phyloP scores from a whole-genome alignment of 768 basidiomycete species.

The Boletus vermiculosoides region DNA sequence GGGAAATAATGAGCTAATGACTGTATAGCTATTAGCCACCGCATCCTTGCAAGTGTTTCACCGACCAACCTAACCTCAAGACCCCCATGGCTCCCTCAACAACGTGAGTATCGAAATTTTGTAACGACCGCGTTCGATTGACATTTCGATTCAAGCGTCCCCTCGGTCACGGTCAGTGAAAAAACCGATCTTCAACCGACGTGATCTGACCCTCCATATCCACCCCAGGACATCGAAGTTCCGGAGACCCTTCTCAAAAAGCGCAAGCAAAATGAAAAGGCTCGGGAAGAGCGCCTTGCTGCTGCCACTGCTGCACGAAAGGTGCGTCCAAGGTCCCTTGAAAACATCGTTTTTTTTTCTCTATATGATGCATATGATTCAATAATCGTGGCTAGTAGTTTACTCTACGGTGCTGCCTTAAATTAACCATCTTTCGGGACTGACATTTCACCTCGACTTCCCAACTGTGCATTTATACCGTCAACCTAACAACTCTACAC shows the following conservation, averaged over 20 bases:
- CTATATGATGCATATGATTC: constrained; percentile 81
- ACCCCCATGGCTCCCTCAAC: constrained; percentile 50
- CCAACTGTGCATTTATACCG: constrained; percentile 3
- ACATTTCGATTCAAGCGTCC: constrained; percentile 36
- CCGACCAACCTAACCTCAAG: constrained; percentile 39
- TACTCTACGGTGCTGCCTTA: constrained; percentile 67
- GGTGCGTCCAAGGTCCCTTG: constrained; percentile 48
- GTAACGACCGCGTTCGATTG: neutral
- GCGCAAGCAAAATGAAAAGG: constrained; percentile 97
- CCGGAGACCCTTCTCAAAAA: constrained; percentile 99
- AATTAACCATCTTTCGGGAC: constrained; percentile 88
- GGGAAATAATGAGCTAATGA: constrained; percentile 31
- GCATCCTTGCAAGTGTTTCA: constrained; percentile 8
- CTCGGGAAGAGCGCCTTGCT: constrained; percentile 86
- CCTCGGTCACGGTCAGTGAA: constrained; percentile 45
- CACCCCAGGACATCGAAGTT: constrained; percentile 81
- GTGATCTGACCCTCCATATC: constrained; percentile 11
- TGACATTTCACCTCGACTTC: constrained; percentile 35
- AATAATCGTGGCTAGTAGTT: constrained; percentile 69
- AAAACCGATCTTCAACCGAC: neutral
- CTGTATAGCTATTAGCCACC: constrained; percentile 44
- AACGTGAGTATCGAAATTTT: constrained; percentile 42
- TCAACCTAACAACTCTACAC: constrained; percentile 14
- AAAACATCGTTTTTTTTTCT: constrained; percentile 20
- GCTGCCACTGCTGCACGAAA: constrained; percentile 85